Base-by-base conservation (phyloP, 2,329 filamentous ascomycete genomes). In the Xenoacremonium recifei region DNA sequence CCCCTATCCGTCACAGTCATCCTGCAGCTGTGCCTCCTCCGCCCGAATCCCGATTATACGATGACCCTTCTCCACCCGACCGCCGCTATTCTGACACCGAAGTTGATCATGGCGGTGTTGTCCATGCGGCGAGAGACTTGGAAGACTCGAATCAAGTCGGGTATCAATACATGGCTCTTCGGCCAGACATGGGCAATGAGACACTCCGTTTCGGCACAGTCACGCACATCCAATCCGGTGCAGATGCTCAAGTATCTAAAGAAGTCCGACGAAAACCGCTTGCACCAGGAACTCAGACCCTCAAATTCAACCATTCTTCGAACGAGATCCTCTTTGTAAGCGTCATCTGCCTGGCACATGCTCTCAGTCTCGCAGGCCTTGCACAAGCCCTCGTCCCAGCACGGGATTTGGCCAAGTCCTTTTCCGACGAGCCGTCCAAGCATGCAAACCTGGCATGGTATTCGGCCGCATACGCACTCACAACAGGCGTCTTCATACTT, bases 381-480 rank as follows among this genome's bases (percentile, higher is more conserved):
- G 45, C 51, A 23, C 55, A 58, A 31, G 56, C 55, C 2, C 35
- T 58, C 18, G 46, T 49, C 21, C 45, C 55, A 12, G 53, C 53
- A 10, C 47, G 45, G 16, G 35, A 31, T 12, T 47, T 58, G 9
- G 46, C 43, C 27, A 41, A 54, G 36, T 54, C 55, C 10, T 57
- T 58, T 21, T 42, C 44, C 25, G 47, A 57, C 10, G 42, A 44
- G 17, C 45, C 53, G n/a, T 21, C 53, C 19, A 47, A 39, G 6
- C 42, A 54, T 12, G n/a, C n/a, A n/a, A n/a, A n/a, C n/a, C 47
- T 58, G 29, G 45, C 45, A 7, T 58, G 55, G 55, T 58, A 57
- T 17, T 49, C 53, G 30, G 44, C 50, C 10, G 50, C 55, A 21
- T 58, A 54, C 20, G 42, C 52, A 5, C 35, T 58, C 29, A 48